Conservation (phyloP, 768 basidiomycete species). For the Amanita thiersii region DNA sequence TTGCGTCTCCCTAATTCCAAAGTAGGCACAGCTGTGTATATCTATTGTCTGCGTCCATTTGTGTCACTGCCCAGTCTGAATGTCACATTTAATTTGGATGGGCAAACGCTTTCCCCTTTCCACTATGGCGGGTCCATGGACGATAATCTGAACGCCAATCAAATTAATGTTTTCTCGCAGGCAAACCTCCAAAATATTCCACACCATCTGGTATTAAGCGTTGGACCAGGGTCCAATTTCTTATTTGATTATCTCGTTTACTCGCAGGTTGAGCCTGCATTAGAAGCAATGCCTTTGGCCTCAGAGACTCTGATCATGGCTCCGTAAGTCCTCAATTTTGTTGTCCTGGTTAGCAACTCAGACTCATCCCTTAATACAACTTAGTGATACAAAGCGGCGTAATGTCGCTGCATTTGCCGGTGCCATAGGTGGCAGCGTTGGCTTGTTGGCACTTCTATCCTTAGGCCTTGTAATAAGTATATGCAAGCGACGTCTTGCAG, state of each 20-base stretch:
- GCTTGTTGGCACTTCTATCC: slow-evolving; percentile 38
- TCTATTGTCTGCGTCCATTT: slow-evolving; percentile 33
- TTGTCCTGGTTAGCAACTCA: slow-evolving; percentile 23
- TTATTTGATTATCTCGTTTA: slow-evolving; percentile 42
- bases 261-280: too few species aligned
- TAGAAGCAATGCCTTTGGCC: not conserved
- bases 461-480: slow-evolving; percentile 44
- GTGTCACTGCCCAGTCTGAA: slow-evolving; percentile 28
- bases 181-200: slow-evolving; percentile 24
- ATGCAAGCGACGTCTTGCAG: slow-evolving; percentile 29
- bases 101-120: not conserved
- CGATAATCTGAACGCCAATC: slow-evolving; percentile 20
- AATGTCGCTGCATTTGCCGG: slow-evolving; percentile 25
- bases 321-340: slow-evolving; percentile 27
- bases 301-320: slow-evolving; percentile 4
- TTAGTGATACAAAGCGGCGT: not conserved
- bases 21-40: slow-evolving; percentile 40
- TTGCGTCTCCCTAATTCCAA: slow-evolving; percentile 5
- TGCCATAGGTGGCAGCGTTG: slow-evolving; percentile 44
- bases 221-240: slow-evolving; percentile 38
- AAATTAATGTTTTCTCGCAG: slow-evolving; percentile 29
- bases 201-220: slow-evolving; percentile 34
- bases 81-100: slow-evolving; percentile 36
- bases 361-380: slow-evolving; percentile 4
- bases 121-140: slow-evolving; percentile 2